Evolutionary conservation across 2,329 filamentous ascomycete species (phyloP).

Genomic region (Ophiostoma populinum): DNA sequence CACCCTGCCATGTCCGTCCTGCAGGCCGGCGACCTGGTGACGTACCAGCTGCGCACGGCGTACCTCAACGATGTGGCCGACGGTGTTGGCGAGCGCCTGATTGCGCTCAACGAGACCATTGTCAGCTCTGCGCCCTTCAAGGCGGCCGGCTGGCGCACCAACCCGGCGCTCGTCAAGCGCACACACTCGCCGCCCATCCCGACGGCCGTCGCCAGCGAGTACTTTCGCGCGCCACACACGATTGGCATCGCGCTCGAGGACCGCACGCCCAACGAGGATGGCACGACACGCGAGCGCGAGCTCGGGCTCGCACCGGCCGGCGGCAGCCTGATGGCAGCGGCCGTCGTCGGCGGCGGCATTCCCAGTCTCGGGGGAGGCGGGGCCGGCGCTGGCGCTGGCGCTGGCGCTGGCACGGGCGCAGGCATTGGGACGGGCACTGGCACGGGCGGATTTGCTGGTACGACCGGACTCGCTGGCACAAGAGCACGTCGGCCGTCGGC

Average conservation of each 20-base stretch:
- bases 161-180: constrained; percentile 59
- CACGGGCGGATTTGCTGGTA: no score
- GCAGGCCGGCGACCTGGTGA: constrained; percentile 45
- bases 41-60: constrained; percentile 65
- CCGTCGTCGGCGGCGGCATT: no score
- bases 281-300: constrained; percentile 25
- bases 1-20: no score
- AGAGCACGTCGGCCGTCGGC: no score
- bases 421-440: no score
- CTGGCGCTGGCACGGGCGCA: no score
- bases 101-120: constrained; percentile 63
- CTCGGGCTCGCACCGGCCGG: neutral
- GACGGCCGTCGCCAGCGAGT: constrained; percentile 65
- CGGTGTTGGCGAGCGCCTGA: constrained; percentile 68
- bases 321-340: constrained; percentile 5
- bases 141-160: constrained; percentile 62
- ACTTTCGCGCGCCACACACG: constrained; percentile 56
- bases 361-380: no score
- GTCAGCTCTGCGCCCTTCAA: constrained; percentile 70
- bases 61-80: constrained; percentile 70
- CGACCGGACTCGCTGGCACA: no score
- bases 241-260: constrained; percentile 48
- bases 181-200: constrained; percentile 78
- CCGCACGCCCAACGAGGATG: constrained; percentile 57
- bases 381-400: no score